Evolutionary conservation across 495 filamentous ascomycete genomes (phyloP), one percentile per base, ranked within the genome.

Genomic region (Xylaria acuta): DNA sequence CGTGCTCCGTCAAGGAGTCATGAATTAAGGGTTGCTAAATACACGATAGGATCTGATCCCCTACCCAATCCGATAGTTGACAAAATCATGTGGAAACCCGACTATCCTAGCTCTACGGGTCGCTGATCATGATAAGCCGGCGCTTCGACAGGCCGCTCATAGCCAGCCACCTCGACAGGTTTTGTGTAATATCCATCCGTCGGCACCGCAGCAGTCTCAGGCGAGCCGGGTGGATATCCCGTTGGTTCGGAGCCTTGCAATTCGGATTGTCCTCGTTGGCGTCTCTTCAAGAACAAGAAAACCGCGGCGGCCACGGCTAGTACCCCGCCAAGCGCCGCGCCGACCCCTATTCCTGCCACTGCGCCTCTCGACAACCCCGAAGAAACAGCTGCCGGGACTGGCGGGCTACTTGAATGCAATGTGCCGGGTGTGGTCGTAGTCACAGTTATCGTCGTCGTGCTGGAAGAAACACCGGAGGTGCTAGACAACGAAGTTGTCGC

Each of bases 291-390:
- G 49, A 49, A 34, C 64, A 9, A 38, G 45, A 27, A 22, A 38
- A 6, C 8, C 45, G 45, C 45, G 18, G 18, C 45, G 5, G n/a
- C 5, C 1, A n/a, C 32, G 6, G 40, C 32, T 40, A 67, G 14
- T 5, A 40, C 6, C 16, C 47, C 49, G n/a, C 65, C 49, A 38
- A 43, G 30, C 1, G 32, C 18, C 1, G 36, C 65, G 20, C 65
- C 65, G n/a, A 68, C 49, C 7, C 49, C 65, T 40, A 68, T 68
- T 3, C 65, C 65, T 0, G 65, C 65, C 8, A 8, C 32, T 3
- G 47, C 49, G 14, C 65, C 49, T 43, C 30, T 25, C 14, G 65
- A 68, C 1, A 68, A 20, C 20, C 49, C 51, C 12, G 22, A 9
- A 5, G 51, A 54, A 54, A 16, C 25, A 54, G 22, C 3, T 0